These are phyloP conservation scores for Backusella parvicylindrica DNA, from an alignment of 192 early-diverging fungal species.

Conservation along the genomic window DNA sequence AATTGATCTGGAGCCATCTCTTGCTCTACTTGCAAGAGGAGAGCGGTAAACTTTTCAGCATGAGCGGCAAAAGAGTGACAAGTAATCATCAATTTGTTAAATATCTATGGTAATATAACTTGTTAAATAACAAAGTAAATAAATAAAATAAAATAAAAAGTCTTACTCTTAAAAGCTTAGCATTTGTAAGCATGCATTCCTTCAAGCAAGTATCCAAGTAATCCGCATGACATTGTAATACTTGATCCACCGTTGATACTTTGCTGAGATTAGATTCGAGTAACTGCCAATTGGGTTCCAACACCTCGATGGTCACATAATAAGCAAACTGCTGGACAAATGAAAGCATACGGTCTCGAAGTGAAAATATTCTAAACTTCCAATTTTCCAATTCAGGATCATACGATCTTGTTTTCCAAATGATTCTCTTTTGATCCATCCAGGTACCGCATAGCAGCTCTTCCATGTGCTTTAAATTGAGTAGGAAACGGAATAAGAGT, in stretches of 20 bases:
- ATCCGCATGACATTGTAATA: slow-evolving; percentile 74
- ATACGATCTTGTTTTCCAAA: slow-evolving; percentile 44
- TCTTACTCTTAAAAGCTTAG: slow-evolving; percentile 76
- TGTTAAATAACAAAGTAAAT: background rate
- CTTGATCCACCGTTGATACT: slow-evolving; percentile 82
- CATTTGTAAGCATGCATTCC: slow-evolving; percentile 85
- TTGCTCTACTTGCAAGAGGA: slow-evolving; percentile 35
- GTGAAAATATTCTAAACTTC: slow-evolving; percentile 63
- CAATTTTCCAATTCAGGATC: slow-evolving; percentile 47
- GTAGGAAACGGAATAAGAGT: slow-evolving; percentile 82
- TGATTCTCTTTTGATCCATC: slow-evolving; percentile 60
- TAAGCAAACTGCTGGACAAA: slow-evolving; percentile 91
- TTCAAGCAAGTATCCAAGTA: slow-evolving; percentile 87
- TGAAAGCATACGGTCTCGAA: slow-evolving; percentile 82
- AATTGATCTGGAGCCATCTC: slow-evolving; percentile 23
- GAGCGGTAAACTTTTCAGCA: slow-evolving; percentile 50
- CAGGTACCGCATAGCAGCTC: slow-evolving; percentile 74
- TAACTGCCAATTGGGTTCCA: slow-evolving; percentile 85
- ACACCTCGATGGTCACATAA: slow-evolving; percentile 87
- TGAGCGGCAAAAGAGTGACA: slow-evolving; percentile 58
- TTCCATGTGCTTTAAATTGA: slow-evolving; percentile 89
- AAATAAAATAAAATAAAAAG: background rate
- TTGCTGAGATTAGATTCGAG: slow-evolving; percentile 63
- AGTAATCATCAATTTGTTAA: slow-evolving; percentile 55
- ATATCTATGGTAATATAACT: slow-evolving; percentile 50